These are phyloP conservation scores for Capronia epimyces DNA, from an alignment of 2,329 filamentous ascomycete species.

Conservation along the genomic window DNA sequence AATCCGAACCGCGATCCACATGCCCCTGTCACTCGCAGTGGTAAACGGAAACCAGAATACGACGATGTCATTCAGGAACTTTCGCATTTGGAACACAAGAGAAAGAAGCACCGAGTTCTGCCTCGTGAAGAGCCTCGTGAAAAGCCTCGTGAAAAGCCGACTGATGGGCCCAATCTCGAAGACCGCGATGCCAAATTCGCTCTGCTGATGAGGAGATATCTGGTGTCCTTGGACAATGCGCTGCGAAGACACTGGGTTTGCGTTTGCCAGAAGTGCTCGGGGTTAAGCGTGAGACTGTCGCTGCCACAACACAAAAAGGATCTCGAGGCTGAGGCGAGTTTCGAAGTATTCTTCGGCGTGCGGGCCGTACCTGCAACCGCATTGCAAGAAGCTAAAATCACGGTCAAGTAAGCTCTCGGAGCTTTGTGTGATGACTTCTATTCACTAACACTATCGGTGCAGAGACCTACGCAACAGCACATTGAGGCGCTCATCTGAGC, in stretches of 20 bases:
- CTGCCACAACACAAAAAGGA: constrained; percentile 5
- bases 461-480: constrained; percentile 1
- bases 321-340: constrained; percentile 4
- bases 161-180: constrained; percentile 1
- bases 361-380: constrained; percentile 1
- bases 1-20: constrained; percentile 22
- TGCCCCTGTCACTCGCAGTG: constrained; percentile 24
- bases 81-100: constrained; percentile 24
- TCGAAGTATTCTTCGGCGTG: constrained; percentile 4
- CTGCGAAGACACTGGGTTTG: constrained; percentile 30
- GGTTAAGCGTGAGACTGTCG: constrained; percentile 4
- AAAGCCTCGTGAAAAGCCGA: constrained; percentile 30
- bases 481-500: constrained; percentile 2
- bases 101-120: constrained; percentile 31
- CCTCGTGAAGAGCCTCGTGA: constrained; percentile 31
- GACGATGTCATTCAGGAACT: constrained; percentile 29
- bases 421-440: background rate
- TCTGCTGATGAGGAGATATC: constrained; percentile 30
- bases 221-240: constrained; percentile 28
- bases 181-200: constrained; percentile 26
- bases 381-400: constrained; percentile 2
- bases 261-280: constrained; percentile 5
- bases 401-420: constrained; percentile 3
- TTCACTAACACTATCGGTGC: constrained; percentile 1
- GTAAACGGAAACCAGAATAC: constrained; percentile 29